Evolutionary conservation across 805 yeast genomes (phyloP), one percentile per base, ranked within the genome.

Genomic region (Wickerhamiella spandovensis): DNA sequence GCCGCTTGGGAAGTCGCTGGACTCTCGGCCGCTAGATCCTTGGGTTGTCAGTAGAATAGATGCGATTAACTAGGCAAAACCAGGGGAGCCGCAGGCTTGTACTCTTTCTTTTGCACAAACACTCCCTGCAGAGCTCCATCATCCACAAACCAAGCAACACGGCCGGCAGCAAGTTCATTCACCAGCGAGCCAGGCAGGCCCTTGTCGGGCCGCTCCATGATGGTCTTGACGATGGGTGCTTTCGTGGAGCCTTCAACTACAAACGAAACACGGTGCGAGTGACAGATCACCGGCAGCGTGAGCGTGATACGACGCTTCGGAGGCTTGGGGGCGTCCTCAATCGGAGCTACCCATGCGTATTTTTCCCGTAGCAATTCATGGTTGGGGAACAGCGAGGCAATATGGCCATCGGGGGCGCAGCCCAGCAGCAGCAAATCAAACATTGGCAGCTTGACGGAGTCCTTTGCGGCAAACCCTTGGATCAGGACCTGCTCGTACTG

Each of bases 391-490:
- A 90, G 75, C n/a, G 95, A 87, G 48, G 96, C 95, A 62, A 87
- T 85, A 66, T 90, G 98, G 21, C 98, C 98, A 66, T 90, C 98
- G 2, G 97, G 97, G 0, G 98, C 98, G 72, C 97, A 90, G 23
- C 98, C 98, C 52, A 92, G 73, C 56, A 92, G 71, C 54, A 92
- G 76, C 49, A 92, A 70, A 66, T 92, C 97, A 69, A 92, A 90
- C 78, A 86, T 81, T 53, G 98, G 98, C 54, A 90, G 74, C 68
- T 89, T 88, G 51, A 92, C 98, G 17, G 95, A 82, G 67, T 92
- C 97, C 64, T 94, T 90, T 49, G 85, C 88, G 10, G 98, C 98
- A 70, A 92, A 92, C 49, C 90, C 92, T 61, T 77, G 79, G 51
- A 92, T 84, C 50, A 92, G 72, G 20, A 79, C 72, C 67, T 87